phyloP scores from a whole-genome alignment of 2,329 filamentous ascomycete genomes.

The Diplodia sapinea region DNA sequence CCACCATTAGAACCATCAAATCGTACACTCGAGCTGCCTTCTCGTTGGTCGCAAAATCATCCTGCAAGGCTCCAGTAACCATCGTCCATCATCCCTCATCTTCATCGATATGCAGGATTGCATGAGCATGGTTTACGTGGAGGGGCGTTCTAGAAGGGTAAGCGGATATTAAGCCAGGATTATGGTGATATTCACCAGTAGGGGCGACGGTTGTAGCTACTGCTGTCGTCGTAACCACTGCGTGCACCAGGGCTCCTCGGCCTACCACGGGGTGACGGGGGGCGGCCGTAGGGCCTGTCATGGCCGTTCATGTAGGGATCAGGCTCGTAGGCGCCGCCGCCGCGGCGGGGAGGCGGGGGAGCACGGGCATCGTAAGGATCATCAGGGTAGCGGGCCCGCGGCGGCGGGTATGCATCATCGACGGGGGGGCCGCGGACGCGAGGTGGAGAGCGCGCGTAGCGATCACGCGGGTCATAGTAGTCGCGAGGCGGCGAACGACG shows the following conservation, averaged over 20 bases:
- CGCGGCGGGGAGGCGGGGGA: conserved; percentile 58
- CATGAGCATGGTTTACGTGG: conserved; percentile 25
- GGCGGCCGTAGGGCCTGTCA: conserved; percentile 59
- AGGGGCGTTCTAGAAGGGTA: conserved; percentile 29
- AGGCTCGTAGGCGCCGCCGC: conserved; percentile 52
- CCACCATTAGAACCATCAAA: conserved; percentile 29
- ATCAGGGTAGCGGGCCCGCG: conserved; percentile 69
- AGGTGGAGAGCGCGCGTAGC: conserved; percentile 74
- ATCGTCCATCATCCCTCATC: conserved; percentile 9
- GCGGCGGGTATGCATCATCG: conserved; percentile 75
- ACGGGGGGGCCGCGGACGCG: conserved; percentile 72
- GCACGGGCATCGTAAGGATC: conserved; percentile 70
- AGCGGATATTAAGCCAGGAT: conserved; percentile 23
- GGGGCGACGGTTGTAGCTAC: conserved; percentile 59
- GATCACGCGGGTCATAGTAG: conserved; percentile 81
- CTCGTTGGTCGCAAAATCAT: conserved; percentile 14
- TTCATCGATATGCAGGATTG: conserved; percentile 22
- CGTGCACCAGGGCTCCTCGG: conserved; percentile 63
- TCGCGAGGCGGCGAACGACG: conserved; percentile 78
- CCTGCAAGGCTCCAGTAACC: conserved; percentile 20
- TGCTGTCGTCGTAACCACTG: conserved; percentile 61
- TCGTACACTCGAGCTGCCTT: conserved; percentile 23
- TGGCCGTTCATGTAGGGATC: conserved; percentile 67
- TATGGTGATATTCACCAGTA: conserved; percentile 49
- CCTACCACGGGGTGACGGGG: conserved; percentile 49